phyloP scores from a whole-genome alignment of 1,284 basidiomycete species.

The Macrocystidia cucumis region DNA sequence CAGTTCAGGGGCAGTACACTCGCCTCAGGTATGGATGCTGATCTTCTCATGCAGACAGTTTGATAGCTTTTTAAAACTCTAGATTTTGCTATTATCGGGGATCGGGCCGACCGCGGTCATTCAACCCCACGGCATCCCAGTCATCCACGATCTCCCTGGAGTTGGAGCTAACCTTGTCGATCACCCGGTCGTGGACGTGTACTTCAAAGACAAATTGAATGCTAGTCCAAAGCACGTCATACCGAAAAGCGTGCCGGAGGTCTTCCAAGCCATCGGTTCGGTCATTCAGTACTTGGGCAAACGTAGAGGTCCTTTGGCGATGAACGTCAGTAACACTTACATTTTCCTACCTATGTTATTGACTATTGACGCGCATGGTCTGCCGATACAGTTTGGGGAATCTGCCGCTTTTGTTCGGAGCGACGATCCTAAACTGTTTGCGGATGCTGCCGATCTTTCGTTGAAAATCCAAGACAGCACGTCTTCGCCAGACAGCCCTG shows the following conservation, averaged over 20 bases:
- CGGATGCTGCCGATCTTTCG: constrained; percentile 28
- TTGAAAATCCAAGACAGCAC: constrained; percentile 41
- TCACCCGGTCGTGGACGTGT: constrained; percentile 31
- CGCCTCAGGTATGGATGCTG: constrained; percentile 41
- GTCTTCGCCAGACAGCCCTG: constrained; percentile 48
- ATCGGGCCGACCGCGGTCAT: constrained; percentile 28
- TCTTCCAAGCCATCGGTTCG: constrained; percentile 24
- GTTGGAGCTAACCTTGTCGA: constrained; percentile 32
- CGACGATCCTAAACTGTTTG: constrained; percentile 46
- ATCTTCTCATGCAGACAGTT: not conserved
- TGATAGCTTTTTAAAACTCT: constrained; percentile 4
- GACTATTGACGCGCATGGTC: not conserved
- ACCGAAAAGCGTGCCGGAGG: constrained; percentile 26
- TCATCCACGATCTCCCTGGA: constrained; percentile 27
- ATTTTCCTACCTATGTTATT: constrained; percentile 14
- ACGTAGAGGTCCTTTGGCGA: constrained; percentile 18
- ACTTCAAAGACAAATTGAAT: constrained; percentile 43
- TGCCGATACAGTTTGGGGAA: constrained; percentile 40
- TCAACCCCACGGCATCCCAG: constrained; percentile 19
- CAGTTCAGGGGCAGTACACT: constrained; percentile 61
- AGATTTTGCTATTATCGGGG: constrained; percentile 60
- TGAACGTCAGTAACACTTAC: constrained; percentile 52
- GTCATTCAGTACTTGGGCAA: constrained; percentile 32
- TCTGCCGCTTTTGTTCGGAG: constrained; percentile 50
- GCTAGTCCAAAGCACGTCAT: constrained; percentile 30